A percentile compares a stretch with the other conserved stretches of the same genome.
phyloP scores from a whole-genome alignment of 208 protist species.

The Leishmania mexicana region DNA sequence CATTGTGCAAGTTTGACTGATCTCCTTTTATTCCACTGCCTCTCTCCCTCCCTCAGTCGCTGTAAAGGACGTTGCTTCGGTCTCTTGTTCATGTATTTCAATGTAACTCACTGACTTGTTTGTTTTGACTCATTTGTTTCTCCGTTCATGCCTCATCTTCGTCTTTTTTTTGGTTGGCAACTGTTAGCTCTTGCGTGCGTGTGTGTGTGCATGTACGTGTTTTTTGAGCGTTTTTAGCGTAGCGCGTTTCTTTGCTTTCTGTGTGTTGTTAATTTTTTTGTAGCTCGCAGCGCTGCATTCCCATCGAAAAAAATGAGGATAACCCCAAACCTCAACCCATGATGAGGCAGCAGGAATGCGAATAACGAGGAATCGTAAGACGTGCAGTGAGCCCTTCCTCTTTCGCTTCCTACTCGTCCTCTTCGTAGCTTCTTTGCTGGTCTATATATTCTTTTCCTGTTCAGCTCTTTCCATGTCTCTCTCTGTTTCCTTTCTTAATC shows the following conservation, averaged over 20 bases:
- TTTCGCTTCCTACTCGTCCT: neutral
- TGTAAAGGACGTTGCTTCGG: slow-evolving; percentile 8
- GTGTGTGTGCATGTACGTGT: neutral
- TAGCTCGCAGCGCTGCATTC: neutral
- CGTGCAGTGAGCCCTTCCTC: neutral
- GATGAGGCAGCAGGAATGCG: neutral
- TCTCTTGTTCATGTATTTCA: slow-evolving; percentile 7
- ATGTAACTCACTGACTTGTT: neutral
- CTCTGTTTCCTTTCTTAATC: neutral
- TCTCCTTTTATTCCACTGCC: neutral
- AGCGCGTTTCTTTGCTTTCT: neutral
- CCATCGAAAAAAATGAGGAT: neutral
- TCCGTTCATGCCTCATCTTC: neutral
- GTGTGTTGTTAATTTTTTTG: neutral
- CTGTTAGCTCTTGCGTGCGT: neutral
- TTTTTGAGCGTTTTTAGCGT: neutral
- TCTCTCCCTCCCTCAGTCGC: neutral
- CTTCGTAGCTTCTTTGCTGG: neutral
- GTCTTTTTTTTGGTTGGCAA: neutral
- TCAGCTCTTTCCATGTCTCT: slow-evolving; percentile 12
- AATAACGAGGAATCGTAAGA: neutral
- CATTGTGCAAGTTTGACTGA: neutral
- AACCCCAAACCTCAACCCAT: neutral
- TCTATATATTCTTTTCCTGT: slow-evolving; percentile 1
- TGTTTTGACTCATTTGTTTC: slow-evolving; percentile 4